Conservation (phyloP, 805 yeast species). For the Hanseniaspora clermontiae region DNA sequence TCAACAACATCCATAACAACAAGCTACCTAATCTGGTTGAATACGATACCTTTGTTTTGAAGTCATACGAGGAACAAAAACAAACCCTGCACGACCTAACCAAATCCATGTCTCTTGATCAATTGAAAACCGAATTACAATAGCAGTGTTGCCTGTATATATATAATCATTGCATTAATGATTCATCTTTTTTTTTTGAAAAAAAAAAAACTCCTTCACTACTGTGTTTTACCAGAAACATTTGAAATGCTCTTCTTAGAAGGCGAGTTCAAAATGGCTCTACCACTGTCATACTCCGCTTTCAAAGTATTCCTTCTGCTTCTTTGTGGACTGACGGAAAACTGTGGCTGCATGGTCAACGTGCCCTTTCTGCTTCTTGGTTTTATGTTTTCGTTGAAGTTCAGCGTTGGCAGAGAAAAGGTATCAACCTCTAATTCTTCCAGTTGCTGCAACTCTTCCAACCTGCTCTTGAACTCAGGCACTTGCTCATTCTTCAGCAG, state of each 20-base stretch:
- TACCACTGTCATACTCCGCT: background rate
- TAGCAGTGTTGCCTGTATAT: background rate
- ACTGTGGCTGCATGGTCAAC: background rate
- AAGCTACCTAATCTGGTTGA: background rate
- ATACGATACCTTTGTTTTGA: background rate
- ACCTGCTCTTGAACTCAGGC: background rate
- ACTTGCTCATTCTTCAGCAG: background rate
- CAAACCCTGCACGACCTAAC: background rate
- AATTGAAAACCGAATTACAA: background rate
- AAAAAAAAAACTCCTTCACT: too few relatives aligned
- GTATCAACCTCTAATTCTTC: background rate
- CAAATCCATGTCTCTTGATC: conserved; percentile 1
- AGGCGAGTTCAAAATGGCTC: background rate
- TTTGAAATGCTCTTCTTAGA: background rate
- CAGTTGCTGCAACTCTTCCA: background rate
- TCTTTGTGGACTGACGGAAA: background rate
- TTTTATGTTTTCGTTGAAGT: background rate
- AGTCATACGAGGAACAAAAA: background rate
- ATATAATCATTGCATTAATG: background rate
- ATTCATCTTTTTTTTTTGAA: too few relatives aligned
- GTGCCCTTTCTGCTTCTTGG: conserved; percentile 13
- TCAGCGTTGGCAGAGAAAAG: conserved; percentile 7
- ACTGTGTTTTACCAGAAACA: background rate
- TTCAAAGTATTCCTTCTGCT: conserved; percentile 1
- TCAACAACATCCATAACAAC: background rate